Evolutionary conservation across 805 yeast genomes (phyloP).

Genomic region (Teunomyces barrocoloradensis): DNA sequence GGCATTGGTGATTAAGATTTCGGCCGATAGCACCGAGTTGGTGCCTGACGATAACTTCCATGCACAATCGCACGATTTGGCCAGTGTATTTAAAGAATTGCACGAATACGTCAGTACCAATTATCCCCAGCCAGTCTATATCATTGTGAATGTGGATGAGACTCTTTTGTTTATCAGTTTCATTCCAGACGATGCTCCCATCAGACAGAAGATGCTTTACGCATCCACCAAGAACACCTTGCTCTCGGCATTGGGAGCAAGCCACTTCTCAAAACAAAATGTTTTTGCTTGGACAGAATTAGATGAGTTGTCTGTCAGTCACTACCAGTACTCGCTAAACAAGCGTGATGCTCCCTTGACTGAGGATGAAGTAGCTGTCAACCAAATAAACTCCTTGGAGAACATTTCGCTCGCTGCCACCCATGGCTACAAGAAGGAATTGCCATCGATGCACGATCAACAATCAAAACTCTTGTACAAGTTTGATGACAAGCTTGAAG

Average conservation of each 20-base stretch:
- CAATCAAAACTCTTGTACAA: slow-evolving; percentile 19
- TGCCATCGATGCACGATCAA: slow-evolving; percentile 34
- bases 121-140: slow-evolving; percentile 38
- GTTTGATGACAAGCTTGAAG: slow-evolving; percentile 26
- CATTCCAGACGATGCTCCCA: slow-evolving; percentile 84
- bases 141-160: slow-evolving; percentile 20
- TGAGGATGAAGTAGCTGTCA: slow-evolving; percentile 53
- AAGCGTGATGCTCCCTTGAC: slow-evolving; percentile 48
- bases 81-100: slow-evolving; percentile 18
- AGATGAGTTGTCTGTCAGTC: slow-evolving; percentile 50
- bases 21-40: slow-evolving; percentile 32
- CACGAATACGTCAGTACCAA: slow-evolving; percentile 18
- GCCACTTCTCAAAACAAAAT: slow-evolving; percentile 42
- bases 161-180: slow-evolving; percentile 61
- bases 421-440: slow-evolving; percentile 24
- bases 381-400: slow-evolving; percentile 39
- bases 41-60: slow-evolving; percentile 23
- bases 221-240: slow-evolving; percentile 86
- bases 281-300: slow-evolving; percentile 52
- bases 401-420: slow-evolving; percentile 23
- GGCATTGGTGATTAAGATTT: slow-evolving; percentile 31
- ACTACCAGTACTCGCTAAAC: slow-evolving; percentile 32
- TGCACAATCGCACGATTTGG: slow-evolving; percentile 11
- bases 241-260: slow-evolving; percentile 69
- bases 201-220: slow-evolving; percentile 85